Base-by-base conservation (phyloP, 495 filamentous ascomycete genomes). In the Talaromyces proteolyticus region DNA sequence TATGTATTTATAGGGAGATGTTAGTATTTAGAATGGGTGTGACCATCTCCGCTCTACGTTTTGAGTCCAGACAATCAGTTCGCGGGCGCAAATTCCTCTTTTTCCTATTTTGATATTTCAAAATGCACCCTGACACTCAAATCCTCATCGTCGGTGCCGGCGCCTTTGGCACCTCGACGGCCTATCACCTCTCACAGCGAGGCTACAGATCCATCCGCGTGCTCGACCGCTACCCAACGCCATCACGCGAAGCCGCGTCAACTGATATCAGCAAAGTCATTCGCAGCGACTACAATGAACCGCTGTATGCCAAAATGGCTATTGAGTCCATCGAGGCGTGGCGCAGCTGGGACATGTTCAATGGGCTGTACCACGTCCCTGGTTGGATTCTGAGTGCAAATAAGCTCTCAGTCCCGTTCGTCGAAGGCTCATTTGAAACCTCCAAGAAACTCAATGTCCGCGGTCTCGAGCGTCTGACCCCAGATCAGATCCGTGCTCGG, bases 141-240 rank as follows among this genome's bases (percentile, higher is more conserved):
- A 57, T 65, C 37, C 37, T 72, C 34, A 68, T 71, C 41, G 42
- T 72, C 26, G 69, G 70, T 2, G 67, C 53, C 3, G 71, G 71
- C 18, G 59, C 58, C 21, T 73, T 73, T 45, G 69, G 71, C 29
- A 67, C 61, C 6, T 61, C 58, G 3, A 73, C 69, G 0, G 68
- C 67, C 18, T 70, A 70, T 49, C 67, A 74, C 38, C 64, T 74
- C 18, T 49, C 65, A 4, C 48, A 54, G 19, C 43, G 52, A 11
- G 59, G 57, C 2, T 64, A 57, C 44, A 49, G 41, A 47, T 52
- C 52, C 22, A 44, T 62, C 18, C 44, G 36, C 11, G 60, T 71
- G 3, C 53, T 69, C 8, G 68, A 73, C 56, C 53, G 67, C 53
- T 54, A 64, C 56, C 46, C 68, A 53, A 37, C 57, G 41, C 54